Conservation (phyloP, 2,329 filamentous ascomycete species). For the Colletotrichum sansevieriae region DNA sequence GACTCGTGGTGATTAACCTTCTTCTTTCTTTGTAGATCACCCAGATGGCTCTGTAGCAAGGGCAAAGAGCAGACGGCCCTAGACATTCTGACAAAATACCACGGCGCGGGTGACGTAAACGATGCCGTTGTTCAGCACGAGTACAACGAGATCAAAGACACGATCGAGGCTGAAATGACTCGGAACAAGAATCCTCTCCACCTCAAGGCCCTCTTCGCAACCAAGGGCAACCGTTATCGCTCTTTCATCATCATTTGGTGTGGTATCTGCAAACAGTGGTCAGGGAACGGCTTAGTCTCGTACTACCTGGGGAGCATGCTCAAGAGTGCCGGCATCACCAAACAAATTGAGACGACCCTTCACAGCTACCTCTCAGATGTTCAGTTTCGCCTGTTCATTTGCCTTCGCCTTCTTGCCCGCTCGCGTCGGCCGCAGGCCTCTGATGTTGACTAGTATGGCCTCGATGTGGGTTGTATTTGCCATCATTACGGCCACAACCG, state of each 20-base stretch:
- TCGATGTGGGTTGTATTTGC: constrained; percentile 39
- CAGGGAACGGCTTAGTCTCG: constrained; percentile 7
- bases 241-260: constrained; percentile 57
- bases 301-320: constrained; percentile 35
- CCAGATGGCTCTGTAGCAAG: constrained; percentile 37
- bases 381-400: constrained; percentile 39
- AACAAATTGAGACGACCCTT: constrained; percentile 34
- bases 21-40: constrained; percentile 11
- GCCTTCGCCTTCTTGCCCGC: constrained; percentile 36
- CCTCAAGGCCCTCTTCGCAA: constrained; percentile 45
- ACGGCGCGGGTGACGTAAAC: constrained; percentile 67
- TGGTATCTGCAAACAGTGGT: constrained; percentile 58
- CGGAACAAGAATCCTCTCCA: constrained; percentile 44
- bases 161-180: constrained; percentile 54
- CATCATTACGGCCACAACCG: constrained; percentile 32
- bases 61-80: constrained; percentile 55
- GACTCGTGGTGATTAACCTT: neutral
- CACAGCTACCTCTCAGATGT: constrained; percentile 40
- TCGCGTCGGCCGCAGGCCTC: constrained; percentile 36
- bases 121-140: constrained; percentile 67
- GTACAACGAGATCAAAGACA: constrained; percentile 59
- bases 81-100: constrained; percentile 70
- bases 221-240: constrained; percentile 50
- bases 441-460: constrained; percentile 39
- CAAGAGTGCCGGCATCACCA: constrained; percentile 38